phyloP scores from a whole-genome alignment of 2,329 filamentous ascomycete genomes.

The Chrysoporthe austroafricana region DNA sequence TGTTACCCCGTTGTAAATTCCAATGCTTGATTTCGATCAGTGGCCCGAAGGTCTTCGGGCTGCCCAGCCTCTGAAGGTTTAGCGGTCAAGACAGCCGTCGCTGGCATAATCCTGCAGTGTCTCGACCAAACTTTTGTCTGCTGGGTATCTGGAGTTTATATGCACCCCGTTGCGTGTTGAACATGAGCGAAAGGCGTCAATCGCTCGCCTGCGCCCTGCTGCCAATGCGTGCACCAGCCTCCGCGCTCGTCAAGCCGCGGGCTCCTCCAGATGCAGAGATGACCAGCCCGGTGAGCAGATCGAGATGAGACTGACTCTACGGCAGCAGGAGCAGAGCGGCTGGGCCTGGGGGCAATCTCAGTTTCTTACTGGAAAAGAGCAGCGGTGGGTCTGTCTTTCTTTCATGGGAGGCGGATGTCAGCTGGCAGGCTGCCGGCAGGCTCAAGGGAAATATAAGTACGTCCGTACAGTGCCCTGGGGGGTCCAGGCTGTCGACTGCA shows the following conservation, averaged over 20 bases:
- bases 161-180: neutral
- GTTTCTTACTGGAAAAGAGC: neutral
- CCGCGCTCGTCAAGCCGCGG: neutral
- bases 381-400: constrained; percentile 1
- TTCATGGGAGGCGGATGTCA: neutral
- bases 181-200: neutral
- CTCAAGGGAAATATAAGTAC: neutral
- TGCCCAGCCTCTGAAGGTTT: constrained; percentile 6
- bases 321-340: neutral
- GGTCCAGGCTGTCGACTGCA: neutral
- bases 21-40: constrained; percentile 19
- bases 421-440: neutral
- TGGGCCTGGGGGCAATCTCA: neutral
- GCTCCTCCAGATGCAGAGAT: constrained; percentile 3
- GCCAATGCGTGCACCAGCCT: neutral
- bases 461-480: constrained; percentile 6
- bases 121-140: neutral
- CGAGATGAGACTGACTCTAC: constrained; percentile 12
- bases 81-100: constrained; percentile 13
- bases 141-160: neutral
- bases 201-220: constrained; percentile 3
- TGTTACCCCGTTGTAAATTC: constrained; percentile 22
- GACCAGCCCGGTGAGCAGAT: constrained; percentile 11
- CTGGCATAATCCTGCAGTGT: neutral
- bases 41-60: constrained; percentile 28